Evolutionary conservation across 345 rosid genomes (phyloP).

Genomic region (Toxicodendron radicans): DNA sequence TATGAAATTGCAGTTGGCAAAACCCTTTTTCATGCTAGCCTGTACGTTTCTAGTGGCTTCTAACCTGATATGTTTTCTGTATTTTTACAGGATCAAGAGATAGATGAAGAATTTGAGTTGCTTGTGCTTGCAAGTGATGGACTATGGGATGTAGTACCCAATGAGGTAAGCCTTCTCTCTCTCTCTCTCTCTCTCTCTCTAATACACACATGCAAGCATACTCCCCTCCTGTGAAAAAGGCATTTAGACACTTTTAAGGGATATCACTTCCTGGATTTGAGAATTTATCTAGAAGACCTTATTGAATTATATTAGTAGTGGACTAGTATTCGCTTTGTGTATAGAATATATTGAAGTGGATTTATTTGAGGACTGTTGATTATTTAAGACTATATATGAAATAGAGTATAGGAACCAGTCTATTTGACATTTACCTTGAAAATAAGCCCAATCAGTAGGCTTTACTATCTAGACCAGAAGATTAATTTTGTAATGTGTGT

Average conservation of each 20-base stretch:
- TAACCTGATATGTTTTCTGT: not conserved
- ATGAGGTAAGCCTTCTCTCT: conserved; percentile 53
- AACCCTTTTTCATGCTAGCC: not conserved
- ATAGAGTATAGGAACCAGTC: too few species aligned
- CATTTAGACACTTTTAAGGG: not conserved
- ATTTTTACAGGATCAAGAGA: conserved; percentile 63
- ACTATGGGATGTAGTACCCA: conserved; percentile 94
- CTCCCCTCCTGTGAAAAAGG: not conserved
- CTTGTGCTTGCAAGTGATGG: conserved; percentile 99
- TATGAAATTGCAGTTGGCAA: not conserved
- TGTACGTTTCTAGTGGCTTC: not conserved
- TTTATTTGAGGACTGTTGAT: not conserved
- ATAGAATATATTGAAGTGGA: not conserved
- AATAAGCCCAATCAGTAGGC: too few species aligned
- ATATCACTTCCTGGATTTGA: not conserved
- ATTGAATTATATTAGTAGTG: not conserved
- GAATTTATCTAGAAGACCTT: not conserved
- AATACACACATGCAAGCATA: not conserved
- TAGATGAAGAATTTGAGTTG: conserved; percentile 71
- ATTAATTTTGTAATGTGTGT: not conserved
- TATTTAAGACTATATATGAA: not conserved
- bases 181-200: not conserved
- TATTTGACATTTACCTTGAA: too few species aligned
- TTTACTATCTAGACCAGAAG: too few species aligned
- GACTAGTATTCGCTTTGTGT: not conserved